Evolutionary conservation across 345 rosid genomes (phyloP).

Genomic region (Stellera chamaejasme): DNA sequence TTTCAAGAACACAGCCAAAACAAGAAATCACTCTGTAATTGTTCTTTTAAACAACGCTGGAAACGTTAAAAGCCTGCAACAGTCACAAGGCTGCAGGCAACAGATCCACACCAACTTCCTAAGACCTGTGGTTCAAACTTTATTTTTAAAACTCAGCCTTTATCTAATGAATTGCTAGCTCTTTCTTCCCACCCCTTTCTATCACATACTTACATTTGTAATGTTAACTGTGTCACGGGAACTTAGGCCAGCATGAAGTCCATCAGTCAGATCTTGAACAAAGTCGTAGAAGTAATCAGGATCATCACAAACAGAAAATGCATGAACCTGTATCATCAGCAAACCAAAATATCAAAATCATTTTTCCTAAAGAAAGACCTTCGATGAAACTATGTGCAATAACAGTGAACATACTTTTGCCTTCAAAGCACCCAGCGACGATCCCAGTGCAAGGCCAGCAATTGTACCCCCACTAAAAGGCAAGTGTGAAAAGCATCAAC

Average conservation of each 20-base stretch:
- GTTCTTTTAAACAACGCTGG: too few relatives aligned
- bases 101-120: too few relatives aligned
- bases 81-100: too few relatives aligned
- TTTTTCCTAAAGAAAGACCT: not conserved
- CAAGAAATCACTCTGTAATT: too few relatives aligned
- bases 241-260: constrained; percentile 64
- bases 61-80: too few relatives aligned
- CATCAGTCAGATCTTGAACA: constrained; percentile 80
- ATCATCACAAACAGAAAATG: constrained; percentile 83
- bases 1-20: too few relatives aligned
- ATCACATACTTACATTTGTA: constrained; percentile 51
- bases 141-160: too few relatives aligned
- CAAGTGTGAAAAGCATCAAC: constrained; percentile 12
- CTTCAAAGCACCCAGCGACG: constrained; percentile 64
- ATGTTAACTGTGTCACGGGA: constrained; percentile 57
- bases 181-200: too few relatives aligned
- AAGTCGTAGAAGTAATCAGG: constrained; percentile 84
- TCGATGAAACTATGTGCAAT: not conserved
- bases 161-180: too few relatives aligned
- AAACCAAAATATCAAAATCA: constrained; percentile 1
- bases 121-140: too few relatives aligned
- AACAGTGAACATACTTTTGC: constrained; percentile 48
- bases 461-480: constrained; percentile 71
- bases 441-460: constrained; percentile 86
- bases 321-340: constrained; percentile 63